phyloP scores from a whole-genome alignment of 2,329 filamentous ascomycete genomes.

The Alternaria sp. region DNA sequence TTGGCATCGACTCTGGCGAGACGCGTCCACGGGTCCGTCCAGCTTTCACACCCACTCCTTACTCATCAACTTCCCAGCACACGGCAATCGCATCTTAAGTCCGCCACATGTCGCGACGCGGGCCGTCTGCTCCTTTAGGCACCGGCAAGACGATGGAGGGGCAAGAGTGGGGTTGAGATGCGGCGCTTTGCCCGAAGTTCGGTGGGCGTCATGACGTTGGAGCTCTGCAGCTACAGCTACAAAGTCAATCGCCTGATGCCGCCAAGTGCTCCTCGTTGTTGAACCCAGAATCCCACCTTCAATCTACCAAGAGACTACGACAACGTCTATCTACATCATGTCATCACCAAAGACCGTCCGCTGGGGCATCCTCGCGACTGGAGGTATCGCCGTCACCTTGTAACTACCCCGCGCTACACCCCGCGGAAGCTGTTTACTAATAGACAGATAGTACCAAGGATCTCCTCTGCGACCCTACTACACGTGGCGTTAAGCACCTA shows the following conservation, averaged over 20 bases:
- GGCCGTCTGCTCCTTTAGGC: conserved; percentile 8
- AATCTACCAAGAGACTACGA: not conserved
- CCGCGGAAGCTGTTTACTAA: conserved; percentile 16
- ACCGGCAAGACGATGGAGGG: conserved; percentile 5
- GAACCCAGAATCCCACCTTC: not conserved
- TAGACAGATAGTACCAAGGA: conserved; percentile 64
- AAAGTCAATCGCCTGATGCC: not conserved
- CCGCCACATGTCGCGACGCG: not conserved
- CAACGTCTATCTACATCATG: conserved; percentile 24
- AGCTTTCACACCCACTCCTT: not conserved
- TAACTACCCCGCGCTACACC: conserved; percentile 30
- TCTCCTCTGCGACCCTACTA: conserved; percentile 74
- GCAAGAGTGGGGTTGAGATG: conserved; percentile 26
- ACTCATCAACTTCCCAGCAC: not conserved
- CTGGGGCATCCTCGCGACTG: conserved; percentile 58
- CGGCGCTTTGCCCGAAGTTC: conserved; percentile 5
- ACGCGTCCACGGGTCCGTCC: not conserved
- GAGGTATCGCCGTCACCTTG: conserved; percentile 56
- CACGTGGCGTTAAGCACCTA: conserved; percentile 73
- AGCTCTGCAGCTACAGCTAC: conserved; percentile 3
- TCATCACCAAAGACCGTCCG: conserved; percentile 47
- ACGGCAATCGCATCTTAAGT: not conserved
- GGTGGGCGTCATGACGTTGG: conserved; percentile 21
- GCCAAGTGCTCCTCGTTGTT: not conserved
- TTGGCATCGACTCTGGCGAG: not conserved